Evolutionary conservation across 345 rosid genomes (phyloP), one percentile per base, ranked within the genome.

Genomic region (Pistacia integerrima): DNA sequence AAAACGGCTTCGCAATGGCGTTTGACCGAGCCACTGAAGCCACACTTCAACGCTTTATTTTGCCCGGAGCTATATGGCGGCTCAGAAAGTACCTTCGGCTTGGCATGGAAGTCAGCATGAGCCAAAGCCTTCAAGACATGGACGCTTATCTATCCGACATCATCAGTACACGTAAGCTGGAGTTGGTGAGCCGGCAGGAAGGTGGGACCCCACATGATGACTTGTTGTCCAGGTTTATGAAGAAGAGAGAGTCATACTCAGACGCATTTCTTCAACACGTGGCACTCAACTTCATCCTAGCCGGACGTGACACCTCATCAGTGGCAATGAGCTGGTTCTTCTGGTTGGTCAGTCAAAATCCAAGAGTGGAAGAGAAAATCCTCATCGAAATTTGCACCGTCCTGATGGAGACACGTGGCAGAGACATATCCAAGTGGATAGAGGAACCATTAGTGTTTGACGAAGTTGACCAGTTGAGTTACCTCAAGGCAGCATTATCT

Each of bases 301-400:
- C 94, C 78, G 97, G 97, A 83, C 88, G 97, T 7, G 94, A 92
- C 88, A 90, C 93, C 58, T 89, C 94, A 69, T 90, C 97, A 0
- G 94, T 90, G 11, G 97, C 94, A 0, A 36, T 90, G 82, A 79
- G 93, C 73, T 92, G 94, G 94, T 92, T 92, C 85, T 92, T 92
- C 67, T 90, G 89, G 90, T 33, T 89, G 72, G 76, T 92, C 72
- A 81, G 74, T 46, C 84, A 85, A 60, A 82, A 89, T 59, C 92
- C 88, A 1, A 38, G 54, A 2, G 90, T 87, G 13, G 97, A 90
- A 71, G 92, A 90, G n/a, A 84, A 87, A 57, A 89, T 90, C 76
- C 25, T 90, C 18, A 64, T 17, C 20, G 97, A 92, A 73, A 82
- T 92, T n/a, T 85, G 88, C 77, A 82, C 87, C 67, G 85, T 88